Conservation (phyloP, 192 early-diverging fungal genomes). For the Linderina pennispora region DNA sequence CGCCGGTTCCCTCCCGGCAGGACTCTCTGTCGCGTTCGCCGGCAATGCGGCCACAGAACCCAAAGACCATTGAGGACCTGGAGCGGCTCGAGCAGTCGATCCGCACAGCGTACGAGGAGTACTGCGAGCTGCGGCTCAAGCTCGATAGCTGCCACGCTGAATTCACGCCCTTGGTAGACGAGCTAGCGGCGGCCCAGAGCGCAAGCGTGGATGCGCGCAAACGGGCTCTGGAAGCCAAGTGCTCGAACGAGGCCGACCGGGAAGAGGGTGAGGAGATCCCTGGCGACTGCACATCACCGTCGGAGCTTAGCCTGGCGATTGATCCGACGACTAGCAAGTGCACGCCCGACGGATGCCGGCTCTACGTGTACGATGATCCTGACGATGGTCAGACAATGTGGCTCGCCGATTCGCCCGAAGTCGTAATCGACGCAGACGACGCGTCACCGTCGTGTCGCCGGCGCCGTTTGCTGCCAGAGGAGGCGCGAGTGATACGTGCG, state of each 20-base stretch:
- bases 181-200: conserved; percentile 10
- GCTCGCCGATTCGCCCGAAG: conserved; percentile 33
- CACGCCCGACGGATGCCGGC: conserved; percentile 14
- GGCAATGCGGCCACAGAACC: background rate
- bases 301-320: conserved; percentile 10
- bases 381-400: conserved; percentile 8
- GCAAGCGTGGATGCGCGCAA: conserved; percentile 1
- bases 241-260: conserved; percentile 13
- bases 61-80: conserved; percentile 31
- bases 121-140: conserved; percentile 30
- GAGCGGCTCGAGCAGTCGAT: conserved; percentile 10
- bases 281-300: conserved; percentile 2
- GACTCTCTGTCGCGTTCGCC: conserved; percentile 10
- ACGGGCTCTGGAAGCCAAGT: background rate
- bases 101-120: conserved; percentile 17
- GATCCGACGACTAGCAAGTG: conserved; percentile 12
- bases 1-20: conserved; percentile 8
- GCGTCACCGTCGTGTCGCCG: conserved; percentile 11
- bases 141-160: conserved; percentile 19
- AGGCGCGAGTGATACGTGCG: conserved; percentile 24
- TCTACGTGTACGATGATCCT: conserved; percentile 19
- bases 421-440: conserved; percentile 6
- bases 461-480: conserved; percentile 24
- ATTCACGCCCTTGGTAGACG: conserved; percentile 16
- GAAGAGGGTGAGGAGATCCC: conserved; percentile 42